A percentile compares a stretch with the other conserved stretches of the same genome.
Evolutionary conservation across 139 green algal species (phyloP).

Genomic region (Picochlorum sp.): DNA sequence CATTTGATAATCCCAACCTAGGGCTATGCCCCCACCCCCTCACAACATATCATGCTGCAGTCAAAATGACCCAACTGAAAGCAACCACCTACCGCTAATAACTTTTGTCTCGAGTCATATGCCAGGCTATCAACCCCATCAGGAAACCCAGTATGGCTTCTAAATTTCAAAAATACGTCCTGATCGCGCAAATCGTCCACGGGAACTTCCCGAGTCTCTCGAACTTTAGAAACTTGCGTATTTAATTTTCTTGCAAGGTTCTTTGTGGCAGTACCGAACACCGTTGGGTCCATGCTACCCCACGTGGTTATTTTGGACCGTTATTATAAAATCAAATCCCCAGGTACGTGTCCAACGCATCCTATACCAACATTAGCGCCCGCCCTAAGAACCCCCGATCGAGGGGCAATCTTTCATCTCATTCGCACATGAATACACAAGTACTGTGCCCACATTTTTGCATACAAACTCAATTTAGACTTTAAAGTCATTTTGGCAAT

Average conservation of each 20-base stretch:
- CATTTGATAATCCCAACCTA: background rate
- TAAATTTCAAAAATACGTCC: slow-evolving; percentile 1
- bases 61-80: background rate
- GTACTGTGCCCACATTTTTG: too few relatives aligned
- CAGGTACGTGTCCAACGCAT: background rate
- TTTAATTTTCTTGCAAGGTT: slow-evolving; percentile 17
- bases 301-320: background rate
- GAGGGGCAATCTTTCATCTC: too few relatives aligned
- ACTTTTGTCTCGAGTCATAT: slow-evolving; percentile 35
- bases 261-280: background rate
- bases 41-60: background rate
- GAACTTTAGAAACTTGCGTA: slow-evolving; percentile 3
- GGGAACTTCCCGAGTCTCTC: slow-evolving; percentile 9
- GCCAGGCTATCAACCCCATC: slow-evolving; percentile 36
- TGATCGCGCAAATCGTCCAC: slow-evolving; percentile 11
- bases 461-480: too few relatives aligned
- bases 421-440: too few relatives aligned
- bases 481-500: too few relatives aligned
- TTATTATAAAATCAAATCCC: background rate
- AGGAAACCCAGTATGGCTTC: slow-evolving; percentile 28
- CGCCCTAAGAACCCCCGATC: too few relatives aligned
- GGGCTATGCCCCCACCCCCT: too few relatives aligned
- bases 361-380: too few relatives aligned
- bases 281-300: slow-evolving; percentile 6
- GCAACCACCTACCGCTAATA: slow-evolving; percentile 34